Conservation (phyloP, 345 rosid species). For the Clausena lansium region DNA sequence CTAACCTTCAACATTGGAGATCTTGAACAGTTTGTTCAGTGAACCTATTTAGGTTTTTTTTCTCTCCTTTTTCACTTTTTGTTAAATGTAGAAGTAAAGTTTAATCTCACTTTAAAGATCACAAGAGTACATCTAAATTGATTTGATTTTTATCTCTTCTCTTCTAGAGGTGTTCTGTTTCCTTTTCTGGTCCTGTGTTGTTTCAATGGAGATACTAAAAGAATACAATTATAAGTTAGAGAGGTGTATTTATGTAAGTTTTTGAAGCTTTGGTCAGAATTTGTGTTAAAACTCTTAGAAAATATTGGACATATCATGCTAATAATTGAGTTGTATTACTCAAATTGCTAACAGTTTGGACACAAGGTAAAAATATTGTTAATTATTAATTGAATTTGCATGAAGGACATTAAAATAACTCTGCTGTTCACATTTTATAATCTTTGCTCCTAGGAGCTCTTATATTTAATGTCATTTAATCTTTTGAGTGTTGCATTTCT, state of each 20-base stretch:
- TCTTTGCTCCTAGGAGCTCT: not conserved
- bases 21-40: not conserved
- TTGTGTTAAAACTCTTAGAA: not conserved
- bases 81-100: not conserved
- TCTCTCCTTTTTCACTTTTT: not conserved
- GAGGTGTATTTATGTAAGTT: not conserved
- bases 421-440: not conserved
- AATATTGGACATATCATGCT: not conserved
- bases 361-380: not conserved
- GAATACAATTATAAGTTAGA: not conserved
- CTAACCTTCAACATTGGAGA: conserved; percentile 2
- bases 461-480: not conserved
- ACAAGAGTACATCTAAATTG: not conserved
- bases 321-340: not conserved
- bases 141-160: not conserved
- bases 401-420: not conserved
- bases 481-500: not conserved
- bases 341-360: not conserved
- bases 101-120: not conserved
- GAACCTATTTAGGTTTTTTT: not conserved
- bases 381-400: not conserved
- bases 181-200: not conserved
- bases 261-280: not conserved
- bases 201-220: not conserved
- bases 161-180: not conserved